Evolutionary conservation across 2,329 filamentous ascomycete genomes (phyloP).

Genomic region (Cordyceps cicadae): DNA sequence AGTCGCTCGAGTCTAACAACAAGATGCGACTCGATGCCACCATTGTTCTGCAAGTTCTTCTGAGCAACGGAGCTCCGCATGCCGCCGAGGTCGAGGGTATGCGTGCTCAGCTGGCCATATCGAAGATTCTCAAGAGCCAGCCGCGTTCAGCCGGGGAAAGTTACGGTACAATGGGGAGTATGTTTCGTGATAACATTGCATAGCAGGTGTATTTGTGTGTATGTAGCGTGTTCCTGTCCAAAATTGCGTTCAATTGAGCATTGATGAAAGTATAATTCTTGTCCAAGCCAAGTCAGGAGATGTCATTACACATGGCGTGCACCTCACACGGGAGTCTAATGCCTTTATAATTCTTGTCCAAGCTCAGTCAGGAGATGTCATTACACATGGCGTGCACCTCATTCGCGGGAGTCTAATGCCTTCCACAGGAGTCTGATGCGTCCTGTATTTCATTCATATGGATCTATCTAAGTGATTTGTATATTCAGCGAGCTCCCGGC

Average conservation of each 20-base stretch:
- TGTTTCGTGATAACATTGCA: not conserved
- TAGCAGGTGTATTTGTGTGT: not conserved
- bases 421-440: too few species aligned
- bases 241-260: too few species aligned
- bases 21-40: not conserved
- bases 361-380: too few species aligned
- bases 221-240: not conserved
- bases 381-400: too few species aligned
- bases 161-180: too few species aligned
- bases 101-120: not conserved
- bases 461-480: not conserved
- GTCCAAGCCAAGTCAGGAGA: too few species aligned
- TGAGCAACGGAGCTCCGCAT: slow-evolving; percentile 1
- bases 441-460: not conserved
- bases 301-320: not conserved
- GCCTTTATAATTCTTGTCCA: not conserved
- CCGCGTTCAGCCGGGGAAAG: not conserved
- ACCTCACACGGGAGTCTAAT: too few species aligned
- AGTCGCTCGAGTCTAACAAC: not conserved
- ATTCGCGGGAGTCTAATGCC: too few species aligned
- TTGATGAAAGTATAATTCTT: not conserved
- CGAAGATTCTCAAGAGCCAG: not conserved
- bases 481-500: not conserved
- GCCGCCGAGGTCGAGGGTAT: not conserved
- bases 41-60: not conserved